Conservation (phyloP, 495 filamentous ascomycete species). For the Lasiosphaeria hispida region DNA sequence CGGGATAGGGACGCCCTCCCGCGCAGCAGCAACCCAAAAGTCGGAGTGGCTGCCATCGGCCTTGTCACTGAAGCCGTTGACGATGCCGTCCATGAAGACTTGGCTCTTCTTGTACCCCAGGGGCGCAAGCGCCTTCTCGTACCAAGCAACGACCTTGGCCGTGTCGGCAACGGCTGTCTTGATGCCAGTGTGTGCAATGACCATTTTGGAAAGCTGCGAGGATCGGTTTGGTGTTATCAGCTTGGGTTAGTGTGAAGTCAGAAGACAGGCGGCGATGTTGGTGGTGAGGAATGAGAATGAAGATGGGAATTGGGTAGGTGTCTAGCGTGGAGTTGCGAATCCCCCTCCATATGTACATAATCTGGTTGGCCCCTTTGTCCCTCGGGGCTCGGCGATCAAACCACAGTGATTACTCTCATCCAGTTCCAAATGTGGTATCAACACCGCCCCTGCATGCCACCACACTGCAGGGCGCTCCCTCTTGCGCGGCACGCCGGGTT, state of each 20-base stretch:
- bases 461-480: not conserved
- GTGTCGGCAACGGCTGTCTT: slow-evolving; percentile 5
- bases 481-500: not conserved
- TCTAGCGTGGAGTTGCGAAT: too few relatives aligned
- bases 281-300: too few relatives aligned
- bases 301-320: too few relatives aligned
- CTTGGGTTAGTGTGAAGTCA: too few relatives aligned
- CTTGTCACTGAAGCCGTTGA: slow-evolving; percentile 20
- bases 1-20: not conserved
- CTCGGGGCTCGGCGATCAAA: not conserved
- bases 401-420: not conserved
- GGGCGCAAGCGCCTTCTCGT: slow-evolving; percentile 21
- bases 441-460: not conserved
- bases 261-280: too few relatives aligned
- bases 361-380: not conserved
- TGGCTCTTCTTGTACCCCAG: slow-evolving; percentile 21
- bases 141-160: slow-evolving; percentile 17
- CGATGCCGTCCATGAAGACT: slow-evolving; percentile 9
- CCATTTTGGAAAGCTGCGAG: slow-evolving; percentile 14
- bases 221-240: not conserved
- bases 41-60: slow-evolving; percentile 10
- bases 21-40: slow-evolving; percentile 19
- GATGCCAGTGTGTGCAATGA: slow-evolving; percentile 27
- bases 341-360: not conserved
- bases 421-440: not conserved